Conservation (phyloP, 495 filamentous ascomycete species). For the Astrocystis sublimbata region DNA sequence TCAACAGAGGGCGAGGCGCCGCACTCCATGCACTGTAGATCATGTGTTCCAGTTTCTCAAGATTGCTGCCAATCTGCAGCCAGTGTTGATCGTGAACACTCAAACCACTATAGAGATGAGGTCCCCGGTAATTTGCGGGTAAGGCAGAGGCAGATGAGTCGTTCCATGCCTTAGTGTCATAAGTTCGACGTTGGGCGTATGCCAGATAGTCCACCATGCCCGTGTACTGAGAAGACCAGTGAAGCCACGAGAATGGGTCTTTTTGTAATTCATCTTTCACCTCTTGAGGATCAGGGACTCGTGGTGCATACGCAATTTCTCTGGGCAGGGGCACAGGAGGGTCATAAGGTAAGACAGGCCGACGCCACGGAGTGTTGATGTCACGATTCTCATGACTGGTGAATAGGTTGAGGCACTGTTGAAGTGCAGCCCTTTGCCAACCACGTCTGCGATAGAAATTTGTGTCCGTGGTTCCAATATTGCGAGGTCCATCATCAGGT, state of each 20-base stretch:
- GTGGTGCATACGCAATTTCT: conserved; percentile 24
- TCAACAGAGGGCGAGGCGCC: conserved; percentile 30
- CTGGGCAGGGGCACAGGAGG: conserved; percentile 20
- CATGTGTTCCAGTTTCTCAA: conserved; percentile 20
- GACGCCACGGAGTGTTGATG: conserved; percentile 29
- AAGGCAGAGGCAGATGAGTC: conserved; percentile 25
- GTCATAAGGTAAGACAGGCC: conserved; percentile 33
- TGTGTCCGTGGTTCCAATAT: neutral
- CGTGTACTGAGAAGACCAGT: conserved; percentile 19
- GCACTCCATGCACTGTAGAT: conserved; percentile 18
- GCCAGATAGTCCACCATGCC: conserved; percentile 22
- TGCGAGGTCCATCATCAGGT: neutral
- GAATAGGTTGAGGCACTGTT: conserved; percentile 37
- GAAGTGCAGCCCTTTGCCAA: conserved; percentile 43
- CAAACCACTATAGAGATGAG: conserved; percentile 23
- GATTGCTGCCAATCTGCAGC: conserved; percentile 27
- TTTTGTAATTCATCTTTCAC: conserved; percentile 9
- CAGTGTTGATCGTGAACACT: conserved; percentile 30
- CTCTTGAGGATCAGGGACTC: conserved; percentile 15
- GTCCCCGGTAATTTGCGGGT: conserved; percentile 25
- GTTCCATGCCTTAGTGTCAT: conserved; percentile 20
- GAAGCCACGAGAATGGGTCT: conserved; percentile 31
- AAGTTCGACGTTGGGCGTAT: conserved; percentile 25
- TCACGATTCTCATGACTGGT: conserved; percentile 24
- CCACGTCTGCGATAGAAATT: conserved; percentile 31